Evolutionary conservation across 805 yeast species (phyloP), one percentile per base, ranked within the genome.

Genomic region (Kodamaea fukazawae): DNA sequence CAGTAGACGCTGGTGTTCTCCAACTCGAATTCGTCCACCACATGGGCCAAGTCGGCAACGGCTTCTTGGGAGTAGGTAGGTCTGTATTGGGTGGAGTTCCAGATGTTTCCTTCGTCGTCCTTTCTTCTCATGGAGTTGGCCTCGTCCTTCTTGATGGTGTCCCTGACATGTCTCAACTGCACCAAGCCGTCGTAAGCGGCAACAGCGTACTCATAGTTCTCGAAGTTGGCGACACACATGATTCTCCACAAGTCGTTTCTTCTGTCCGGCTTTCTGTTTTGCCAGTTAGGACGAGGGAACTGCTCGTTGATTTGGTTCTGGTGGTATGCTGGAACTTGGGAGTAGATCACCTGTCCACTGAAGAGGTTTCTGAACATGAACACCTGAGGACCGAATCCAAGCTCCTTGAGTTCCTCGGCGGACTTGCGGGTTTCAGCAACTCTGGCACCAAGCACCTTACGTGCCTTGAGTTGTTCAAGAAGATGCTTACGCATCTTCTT

Each of bases 21-120:
- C 50, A 69, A 61, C 36, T 69, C 70, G 45, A 81, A 70, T 45
- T 80, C 83, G 41, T 83, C 89, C n/a, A 83, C 67, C 8, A 82
- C 81, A 37, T 79, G 73, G 23, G 79, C 65, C 48, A 90, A 65
- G 63, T 90, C 98, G 4, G 96, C 86, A 20, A 87, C 88, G 1
- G 96, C 85, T 61, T 90, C 97, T 60, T 87, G 96, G 9, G 95
- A 72, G 63, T 83, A 86, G 0, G 93, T 81, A 17, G 97, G 97
- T 56, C 96, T 78, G 68, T 76, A 91, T 63, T 86, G 95, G 34
- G 87, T 91, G 42, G 83, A 78, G 59, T 71, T 83, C 96, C 96
- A 89, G 36, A 82, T 78, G 63, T 86, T 82, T 1, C 95, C 93
- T 42, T 79, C 86, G 32, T 72, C 76, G 56, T 85, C 79, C 57